These are phyloP conservation scores for Euptelea pleiosperma DNA, from an alignment of 164 flowering plant species.

Conservation along the genomic window DNA sequence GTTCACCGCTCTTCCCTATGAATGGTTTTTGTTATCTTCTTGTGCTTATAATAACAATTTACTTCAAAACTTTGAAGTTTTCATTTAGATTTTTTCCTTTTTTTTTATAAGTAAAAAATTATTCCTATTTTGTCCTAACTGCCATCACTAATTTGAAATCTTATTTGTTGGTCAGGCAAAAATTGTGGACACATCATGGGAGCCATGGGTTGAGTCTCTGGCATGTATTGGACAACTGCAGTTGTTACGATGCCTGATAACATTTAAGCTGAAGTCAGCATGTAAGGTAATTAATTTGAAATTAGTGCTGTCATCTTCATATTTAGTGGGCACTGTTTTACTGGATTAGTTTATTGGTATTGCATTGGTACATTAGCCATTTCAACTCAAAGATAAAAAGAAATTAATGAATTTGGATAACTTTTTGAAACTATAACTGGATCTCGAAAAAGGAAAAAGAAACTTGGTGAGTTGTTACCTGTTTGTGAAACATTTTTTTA, in stretches of 20 bases:
- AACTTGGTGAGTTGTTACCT: too few relatives aligned
- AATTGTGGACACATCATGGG: slow-evolving; percentile 19
- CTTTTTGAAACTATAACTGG: too few relatives aligned
- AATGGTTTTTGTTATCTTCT: not conserved
- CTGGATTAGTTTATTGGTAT: not conserved
- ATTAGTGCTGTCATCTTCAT: not conserved
- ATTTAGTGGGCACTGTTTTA: not conserved
- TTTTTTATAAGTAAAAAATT: too few relatives aligned
- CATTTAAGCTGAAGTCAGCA: slow-evolving; percentile 23
- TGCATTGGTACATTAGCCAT: not conserved
- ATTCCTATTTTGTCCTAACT: too few relatives aligned
- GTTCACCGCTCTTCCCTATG: not conserved
- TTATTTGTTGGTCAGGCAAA: slow-evolving; percentile 19
- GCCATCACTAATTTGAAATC: not conserved
- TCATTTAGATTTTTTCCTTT: not conserved
- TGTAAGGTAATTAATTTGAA: slow-evolving; percentile 25
- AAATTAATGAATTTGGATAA: too few relatives aligned
- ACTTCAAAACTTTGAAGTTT: not conserved
- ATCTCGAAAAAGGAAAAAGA: too few relatives aligned
- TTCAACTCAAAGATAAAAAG: not conserved
- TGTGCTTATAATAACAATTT: slow-evolving; percentile 1
- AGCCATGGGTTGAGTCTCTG: slow-evolving; percentile 25
- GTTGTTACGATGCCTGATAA: slow-evolving; percentile 20
- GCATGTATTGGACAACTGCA: slow-evolving; percentile 33
- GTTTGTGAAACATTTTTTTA: too few relatives aligned